Percentiles rank a stretch among this genome's conserved stretches.
phyloP scores from a whole-genome alignment of 164 flowering plant genomes.

The Stephania yunnanensis region DNA sequence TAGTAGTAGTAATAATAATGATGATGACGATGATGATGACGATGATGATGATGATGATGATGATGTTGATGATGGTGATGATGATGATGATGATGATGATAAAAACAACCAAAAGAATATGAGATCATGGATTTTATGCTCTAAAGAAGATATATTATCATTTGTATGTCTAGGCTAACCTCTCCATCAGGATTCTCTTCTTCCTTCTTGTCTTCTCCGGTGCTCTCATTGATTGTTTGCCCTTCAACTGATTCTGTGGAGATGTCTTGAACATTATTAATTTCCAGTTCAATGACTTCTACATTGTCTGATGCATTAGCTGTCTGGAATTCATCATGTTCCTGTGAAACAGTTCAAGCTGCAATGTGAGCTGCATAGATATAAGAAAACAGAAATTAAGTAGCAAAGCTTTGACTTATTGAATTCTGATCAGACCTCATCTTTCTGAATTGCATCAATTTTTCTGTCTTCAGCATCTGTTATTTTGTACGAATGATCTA shows the following conservation, averaged over 20 bases:
- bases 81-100: not conserved
- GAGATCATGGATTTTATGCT: not conserved
- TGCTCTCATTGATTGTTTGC: conserved; percentile 5
- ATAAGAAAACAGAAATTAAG: not conserved
- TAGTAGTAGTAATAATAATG: too few relatives aligned
- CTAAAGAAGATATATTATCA: not conserved
- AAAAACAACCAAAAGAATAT: not conserved
- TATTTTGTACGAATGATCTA: not conserved
- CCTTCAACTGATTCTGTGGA: not conserved
- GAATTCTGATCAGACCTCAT: conserved; percentile 10
- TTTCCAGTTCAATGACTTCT: conserved; percentile 3
- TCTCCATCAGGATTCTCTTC: not conserved
- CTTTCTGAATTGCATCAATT: not conserved
- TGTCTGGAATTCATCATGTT: not conserved
- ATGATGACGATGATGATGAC: too few relatives aligned
- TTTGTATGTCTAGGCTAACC: conserved; percentile 4
- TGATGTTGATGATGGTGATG: too few relatives aligned
- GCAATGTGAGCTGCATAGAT: not conserved
- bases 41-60: not conserved
- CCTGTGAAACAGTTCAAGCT: conserved; percentile 6
- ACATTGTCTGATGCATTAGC: not conserved
- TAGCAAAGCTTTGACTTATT: not conserved
- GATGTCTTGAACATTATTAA: not conserved
- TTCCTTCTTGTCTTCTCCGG: conserved; percentile 6
- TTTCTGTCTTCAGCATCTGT: not conserved